Percentiles rank a stretch among this genome's conserved stretches.
Conservation (phyloP, 1,284 basidiomycete species). For the Megacollybia platyphylla region DNA sequence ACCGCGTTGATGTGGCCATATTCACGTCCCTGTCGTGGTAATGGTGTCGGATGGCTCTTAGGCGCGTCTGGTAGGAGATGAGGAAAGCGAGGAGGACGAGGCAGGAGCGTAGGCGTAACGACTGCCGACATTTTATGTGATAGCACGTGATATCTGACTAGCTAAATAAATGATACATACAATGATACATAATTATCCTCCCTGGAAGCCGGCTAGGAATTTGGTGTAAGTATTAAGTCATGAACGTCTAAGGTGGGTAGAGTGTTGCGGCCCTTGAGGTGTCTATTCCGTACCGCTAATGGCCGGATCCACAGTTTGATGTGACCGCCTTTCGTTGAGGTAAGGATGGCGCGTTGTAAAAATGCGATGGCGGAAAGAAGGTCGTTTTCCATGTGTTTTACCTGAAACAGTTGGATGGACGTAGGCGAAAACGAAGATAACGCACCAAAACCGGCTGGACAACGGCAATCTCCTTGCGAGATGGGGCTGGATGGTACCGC, state of each 20-base stretch:
- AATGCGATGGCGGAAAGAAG: slow-evolving; percentile 62
- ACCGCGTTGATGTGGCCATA: slow-evolving; percentile 44
- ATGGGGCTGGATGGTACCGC: slow-evolving; percentile 77
- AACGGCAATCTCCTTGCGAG: slow-evolving; percentile 79
- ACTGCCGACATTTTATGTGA: slow-evolving; percentile 28
- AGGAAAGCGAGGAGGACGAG: slow-evolving; percentile 47
- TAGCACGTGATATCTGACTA: neutral
- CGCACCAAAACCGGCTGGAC: slow-evolving; percentile 81
- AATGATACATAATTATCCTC: too few species aligned
- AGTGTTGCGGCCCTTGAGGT: too few species aligned
- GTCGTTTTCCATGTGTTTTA: slow-evolving; percentile 70
- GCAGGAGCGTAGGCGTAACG: slow-evolving; percentile 57
- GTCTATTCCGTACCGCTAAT: slow-evolving; percentile 22
- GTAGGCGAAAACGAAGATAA: neutral
- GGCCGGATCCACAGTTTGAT: slow-evolving; percentile 81
- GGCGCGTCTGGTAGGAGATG: slow-evolving; percentile 53
- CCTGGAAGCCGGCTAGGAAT: too few species aligned
- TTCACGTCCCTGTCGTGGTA: slow-evolving; percentile 31
- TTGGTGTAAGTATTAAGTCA: too few species aligned
- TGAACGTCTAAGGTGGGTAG: too few species aligned
- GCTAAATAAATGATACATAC: too few species aligned
- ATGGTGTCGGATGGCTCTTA: slow-evolving; percentile 51
- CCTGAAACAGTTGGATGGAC: slow-evolving; percentile 23
- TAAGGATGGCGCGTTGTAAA: slow-evolving; percentile 64
- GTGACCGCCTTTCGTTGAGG: slow-evolving; percentile 57